Base-by-base conservation (phyloP, 805 yeast species). In the Schwanniomyces polymorphus region DNA sequence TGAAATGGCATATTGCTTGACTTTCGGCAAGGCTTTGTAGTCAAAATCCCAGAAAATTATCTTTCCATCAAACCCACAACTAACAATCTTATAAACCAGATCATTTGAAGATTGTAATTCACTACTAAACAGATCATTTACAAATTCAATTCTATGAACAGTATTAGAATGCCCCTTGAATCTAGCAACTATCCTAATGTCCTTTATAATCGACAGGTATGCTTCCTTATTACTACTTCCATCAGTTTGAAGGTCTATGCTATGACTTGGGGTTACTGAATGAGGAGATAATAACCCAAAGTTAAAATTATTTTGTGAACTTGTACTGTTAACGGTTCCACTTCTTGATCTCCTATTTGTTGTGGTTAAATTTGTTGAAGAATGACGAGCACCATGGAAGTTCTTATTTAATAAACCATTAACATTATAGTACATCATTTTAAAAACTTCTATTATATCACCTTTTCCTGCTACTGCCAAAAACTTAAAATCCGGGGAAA, bases 401-500 rank as follows among this genome's bases (percentile, higher is more conserved):
- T 49, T 50, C 29, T 55, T 60, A 41, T 47, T 53, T 39, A 72
- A 51, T 14, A 72, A 52, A 2, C 70, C 71, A 50, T 63, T 67
- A 27, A 72, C 67, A 49, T 72, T 72, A 54, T 70, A 72, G 58
- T 71, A 73, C 37, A 67, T 64, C 63, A 73, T 57, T 44, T 65
- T 64, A 53, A 70, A 72, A 7, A 71, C 58, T 48, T 72, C 77
- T 31, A 73, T 66, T 38, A 72, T 51, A 47, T 82, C 84, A 34
- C 85, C 88, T 12, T 80, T 81, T 72, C 63, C 86, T 64, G 59
- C 85, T 4, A 71, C 51, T 18, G 67, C 59, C 18, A 80, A 58
- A 50, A 75, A 80, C 49, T 70, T 74, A 29, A 72, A 76, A 54
- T 80, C 84, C 2, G 67, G 66, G 0, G 83, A 76, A 46, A 79